Evolutionary conservation across 2,329 filamentous ascomycete species (phyloP).

Genomic region (Pseudophaeomoniella oleicola): DNA sequence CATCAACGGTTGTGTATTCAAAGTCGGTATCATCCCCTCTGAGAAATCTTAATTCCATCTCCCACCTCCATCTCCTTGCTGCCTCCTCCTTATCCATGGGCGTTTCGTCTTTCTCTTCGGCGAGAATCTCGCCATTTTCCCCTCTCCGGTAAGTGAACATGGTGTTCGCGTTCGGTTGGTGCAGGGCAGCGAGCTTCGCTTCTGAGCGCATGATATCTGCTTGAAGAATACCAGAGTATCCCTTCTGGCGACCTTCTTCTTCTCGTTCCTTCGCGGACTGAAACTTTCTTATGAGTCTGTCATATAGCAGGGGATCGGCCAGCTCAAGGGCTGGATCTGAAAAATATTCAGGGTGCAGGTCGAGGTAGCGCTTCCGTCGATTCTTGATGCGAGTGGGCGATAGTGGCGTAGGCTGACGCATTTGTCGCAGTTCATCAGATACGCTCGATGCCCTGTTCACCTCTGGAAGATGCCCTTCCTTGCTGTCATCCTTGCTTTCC

Average conservation of each 20-base stretch:
- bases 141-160: constrained; percentile 36
- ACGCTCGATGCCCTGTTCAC: no score
- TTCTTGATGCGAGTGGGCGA: constrained; percentile 50
- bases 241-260: constrained; percentile 53
- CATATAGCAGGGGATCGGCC: constrained; percentile 68
- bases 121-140: constrained; percentile 40
- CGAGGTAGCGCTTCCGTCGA: constrained; percentile 61
- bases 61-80: constrained; percentile 52
- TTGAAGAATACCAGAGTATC: constrained; percentile 66
- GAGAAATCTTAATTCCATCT: constrained; percentile 61
- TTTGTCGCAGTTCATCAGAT: no score
- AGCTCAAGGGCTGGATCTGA: constrained; percentile 42
- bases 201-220: constrained; percentile 64
- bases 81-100: constrained; percentile 52
- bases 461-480: no score
- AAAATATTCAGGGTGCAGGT: constrained; percentile 60
- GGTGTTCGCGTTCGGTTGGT: constrained; percentile 35
- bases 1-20: constrained; percentile 58
- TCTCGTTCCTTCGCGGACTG: constrained; percentile 12
- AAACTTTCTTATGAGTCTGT: constrained; percentile 55
- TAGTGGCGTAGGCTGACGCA: constrained; percentile 8
- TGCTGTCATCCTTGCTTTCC: no score
- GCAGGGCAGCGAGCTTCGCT: constrained; percentile 52
- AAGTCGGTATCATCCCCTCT: constrained; percentile 63
- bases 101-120: constrained; percentile 43